Percentiles rank a stretch among this genome's conserved stretches.
phyloP scores from a whole-genome alignment of 345 rosid genomes.

The Ceriops tagal region DNA sequence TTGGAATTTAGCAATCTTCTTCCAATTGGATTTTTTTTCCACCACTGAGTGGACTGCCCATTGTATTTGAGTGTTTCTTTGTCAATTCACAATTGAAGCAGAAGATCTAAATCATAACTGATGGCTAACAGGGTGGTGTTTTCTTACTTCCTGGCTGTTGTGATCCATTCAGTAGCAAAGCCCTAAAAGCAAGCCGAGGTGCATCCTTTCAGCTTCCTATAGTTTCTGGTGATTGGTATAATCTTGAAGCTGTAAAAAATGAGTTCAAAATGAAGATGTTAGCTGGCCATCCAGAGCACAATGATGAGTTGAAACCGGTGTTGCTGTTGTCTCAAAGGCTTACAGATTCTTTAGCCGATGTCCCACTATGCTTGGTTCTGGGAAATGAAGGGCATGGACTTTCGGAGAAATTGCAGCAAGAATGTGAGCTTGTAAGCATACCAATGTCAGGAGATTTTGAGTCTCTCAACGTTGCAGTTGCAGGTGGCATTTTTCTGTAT shows the following conservation, averaged over 20 bases:
- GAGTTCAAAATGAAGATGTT: slow-evolving; percentile 68
- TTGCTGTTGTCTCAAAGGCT: slow-evolving; percentile 41
- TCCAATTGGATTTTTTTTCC: background rate
- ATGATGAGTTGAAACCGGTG: slow-evolving; percentile 38
- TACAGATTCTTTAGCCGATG: slow-evolving; percentile 42
- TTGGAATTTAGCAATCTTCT: background rate
- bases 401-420: slow-evolving; percentile 48
- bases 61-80: background rate
- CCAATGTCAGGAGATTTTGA: slow-evolving; percentile 82
- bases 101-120: slow-evolving; percentile 1
- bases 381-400: slow-evolving; percentile 90
- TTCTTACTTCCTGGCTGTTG: slow-evolving; percentile 96
- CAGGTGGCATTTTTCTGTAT: slow-evolving; percentile 88
- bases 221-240: slow-evolving; percentile 71
- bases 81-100: background rate
- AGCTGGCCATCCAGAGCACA: slow-evolving; percentile 72
- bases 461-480: slow-evolving; percentile 91
- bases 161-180: slow-evolving; percentile 87
- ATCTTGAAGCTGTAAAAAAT: slow-evolving; percentile 48
- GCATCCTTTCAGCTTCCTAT: slow-evolving; percentile 81
- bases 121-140: slow-evolving; percentile 57
- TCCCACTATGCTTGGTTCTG: slow-evolving; percentile 52
- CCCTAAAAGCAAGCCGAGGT: slow-evolving; percentile 89
- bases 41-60: background rate
- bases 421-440: slow-evolving; percentile 78